Base-by-base conservation (phyloP, 257 asterid genomes). In the Jasminum sambac region DNA sequence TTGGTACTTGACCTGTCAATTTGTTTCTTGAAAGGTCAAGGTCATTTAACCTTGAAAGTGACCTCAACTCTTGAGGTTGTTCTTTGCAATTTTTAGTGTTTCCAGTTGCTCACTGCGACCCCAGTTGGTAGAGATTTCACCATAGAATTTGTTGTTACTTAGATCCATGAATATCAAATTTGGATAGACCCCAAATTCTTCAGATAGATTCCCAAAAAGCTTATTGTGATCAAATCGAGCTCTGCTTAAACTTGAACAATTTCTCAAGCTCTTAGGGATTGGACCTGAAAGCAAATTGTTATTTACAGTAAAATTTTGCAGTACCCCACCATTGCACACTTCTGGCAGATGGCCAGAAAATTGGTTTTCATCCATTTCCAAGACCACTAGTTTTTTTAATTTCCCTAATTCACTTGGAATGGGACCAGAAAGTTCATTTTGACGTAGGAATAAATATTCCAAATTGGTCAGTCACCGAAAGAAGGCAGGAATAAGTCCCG, bases 351-450 rank as follows among this genome's bases (percentile, higher is more conserved):
- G 63, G 26, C 72, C 63, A 17, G 63, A 42, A 48, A 73, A 9
- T 37, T 41, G 73, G 68, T 14, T 69, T 17, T 42, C 46, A 44
- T 10, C 19, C 17, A 79, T 40, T 71, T 24, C 44, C 5, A 80
- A 17, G 1, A 24, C n/a, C 5, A 17, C 38, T 66, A 73, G 66
- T 11, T 68, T 60, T 5, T 39, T 23, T 68, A 80, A 19, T 5
- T 36, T 43, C 9, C 72, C 74, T 0, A 80, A 37, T 44, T 69
- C 74, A 9, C 0, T 13, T 8, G 81, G 79, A 43, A 80, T 69
- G 25, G 70, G 23, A 25, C 84, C 73, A n/a, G 66, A 63, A 40
- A 79, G 76, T 52, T 66, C 58, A 68, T 76, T 79, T 0, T 0
- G 5, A 0, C 57, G 48, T 38, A 79, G 66, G 43, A 0, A 13